Evolutionary conservation across 1,284 basidiomycete species (phyloP).

Genomic region (Irpex sp.): DNA sequence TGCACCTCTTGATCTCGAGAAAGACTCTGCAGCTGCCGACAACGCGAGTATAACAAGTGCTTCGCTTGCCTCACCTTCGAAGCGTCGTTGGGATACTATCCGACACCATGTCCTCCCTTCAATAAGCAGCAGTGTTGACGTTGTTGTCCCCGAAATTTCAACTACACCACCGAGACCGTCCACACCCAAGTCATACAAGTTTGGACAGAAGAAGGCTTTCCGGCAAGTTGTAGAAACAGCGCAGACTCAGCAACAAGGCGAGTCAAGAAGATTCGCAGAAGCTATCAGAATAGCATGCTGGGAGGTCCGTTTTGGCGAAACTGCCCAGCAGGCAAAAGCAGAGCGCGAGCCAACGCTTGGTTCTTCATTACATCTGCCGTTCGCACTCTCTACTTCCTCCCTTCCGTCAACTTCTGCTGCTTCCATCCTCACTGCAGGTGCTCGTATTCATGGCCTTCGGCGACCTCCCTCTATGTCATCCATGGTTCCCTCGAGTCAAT

Average conservation of each 20-base stretch:
- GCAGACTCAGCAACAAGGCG: constrained; percentile 35
- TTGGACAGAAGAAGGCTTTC: constrained; percentile 50
- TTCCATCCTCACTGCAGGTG: constrained; percentile 20
- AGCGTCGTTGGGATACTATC: constrained; percentile 49
- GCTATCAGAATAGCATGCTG: constrained; percentile 52
- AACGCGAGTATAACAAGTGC: not conserved
- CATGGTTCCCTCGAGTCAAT: constrained; percentile 21
- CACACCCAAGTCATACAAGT: constrained; percentile 51
- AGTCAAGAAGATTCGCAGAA: constrained; percentile 41
- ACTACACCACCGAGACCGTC: constrained; percentile 26
- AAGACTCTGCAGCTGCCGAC: not conserved
- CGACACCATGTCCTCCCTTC: constrained; percentile 47
- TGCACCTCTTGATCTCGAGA: constrained; percentile 7
- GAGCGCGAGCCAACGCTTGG: constrained; percentile 32
- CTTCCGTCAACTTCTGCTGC: constrained; percentile 25
- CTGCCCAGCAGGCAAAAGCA: constrained; percentile 25
- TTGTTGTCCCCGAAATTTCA: constrained; percentile 22
- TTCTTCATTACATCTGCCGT: constrained; percentile 44
- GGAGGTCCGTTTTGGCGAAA: constrained; percentile 38
- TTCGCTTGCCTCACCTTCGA: constrained; percentile 35
- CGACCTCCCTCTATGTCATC: constrained; percentile 39
- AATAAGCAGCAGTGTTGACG: constrained; percentile 19
- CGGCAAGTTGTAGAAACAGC: constrained; percentile 59
- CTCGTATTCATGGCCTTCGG: constrained; percentile 31
- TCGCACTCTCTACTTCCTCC: constrained; percentile 40